These are phyloP conservation scores for Eutrema yunnanense DNA, from an alignment of 345 rosid genomes.

Conservation along the genomic window DNA sequence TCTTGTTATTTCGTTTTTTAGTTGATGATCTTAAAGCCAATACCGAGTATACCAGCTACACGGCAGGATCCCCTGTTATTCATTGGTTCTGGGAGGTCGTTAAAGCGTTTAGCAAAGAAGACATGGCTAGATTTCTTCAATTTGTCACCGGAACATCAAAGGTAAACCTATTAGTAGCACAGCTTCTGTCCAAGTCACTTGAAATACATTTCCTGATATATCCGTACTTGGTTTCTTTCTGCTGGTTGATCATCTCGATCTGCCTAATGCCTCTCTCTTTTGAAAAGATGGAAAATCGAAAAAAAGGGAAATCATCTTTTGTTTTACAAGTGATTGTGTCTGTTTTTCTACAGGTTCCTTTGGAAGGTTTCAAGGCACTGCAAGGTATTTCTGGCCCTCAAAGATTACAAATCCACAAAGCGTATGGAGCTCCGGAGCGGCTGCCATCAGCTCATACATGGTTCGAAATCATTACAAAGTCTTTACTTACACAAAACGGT, in stretches of 20 bases:
- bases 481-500: background rate
- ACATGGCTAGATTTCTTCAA: slow-evolving; percentile 90
- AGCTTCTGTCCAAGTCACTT: background rate
- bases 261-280: background rate
- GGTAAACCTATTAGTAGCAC: slow-evolving; percentile 34
- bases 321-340: slow-evolving; percentile 1
- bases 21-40: slow-evolving; percentile 91
- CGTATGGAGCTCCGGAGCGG: slow-evolving; percentile 90
- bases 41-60: slow-evolving; percentile 83
- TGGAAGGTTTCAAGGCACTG: slow-evolving; percentile 88
- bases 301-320: background rate
- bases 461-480: slow-evolving; percentile 32
- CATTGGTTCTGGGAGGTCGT: slow-evolving; percentile 99
- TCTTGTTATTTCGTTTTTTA: background rate
- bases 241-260: background rate
- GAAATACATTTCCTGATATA: background rate
- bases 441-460: slow-evolving; percentile 97
- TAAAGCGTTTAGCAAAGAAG: slow-evolving; percentile 86
- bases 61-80: slow-evolving; percentile 71
- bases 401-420: slow-evolving; percentile 92
- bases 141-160: slow-evolving; percentile 97
- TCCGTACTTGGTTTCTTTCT: background rate
- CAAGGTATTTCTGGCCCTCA: slow-evolving; percentile 99
- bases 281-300: background rate
- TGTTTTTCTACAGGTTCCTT: slow-evolving; percentile 58